A percentile compares a stretch with the other conserved stretches of the same genome.
These are phyloP conservation scores for Pseudozyma hubeiensis DNA, from an alignment of 1,284 basidiomycete species.

Conservation along the genomic window DNA sequence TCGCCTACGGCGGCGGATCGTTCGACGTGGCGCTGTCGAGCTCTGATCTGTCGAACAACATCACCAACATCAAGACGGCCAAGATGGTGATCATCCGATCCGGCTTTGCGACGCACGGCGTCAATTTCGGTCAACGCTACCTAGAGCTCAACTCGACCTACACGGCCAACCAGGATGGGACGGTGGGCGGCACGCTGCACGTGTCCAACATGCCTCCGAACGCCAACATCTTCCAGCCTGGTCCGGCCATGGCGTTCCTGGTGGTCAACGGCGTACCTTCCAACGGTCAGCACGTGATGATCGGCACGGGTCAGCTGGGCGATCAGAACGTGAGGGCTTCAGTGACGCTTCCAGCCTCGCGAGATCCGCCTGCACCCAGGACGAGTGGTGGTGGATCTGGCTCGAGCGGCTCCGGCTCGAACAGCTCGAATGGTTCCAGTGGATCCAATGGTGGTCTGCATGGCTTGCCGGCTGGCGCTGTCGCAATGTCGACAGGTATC, in stretches of 20 bases:
- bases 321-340: constrained; percentile 29
- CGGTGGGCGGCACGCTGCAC: constrained; percentile 80
- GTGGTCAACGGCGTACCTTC: constrained; percentile 78
- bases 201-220: constrained; percentile 67
- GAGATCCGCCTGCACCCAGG: constrained; percentile 33
- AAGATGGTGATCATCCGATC: constrained; percentile 74
- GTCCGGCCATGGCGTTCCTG: constrained; percentile 81
- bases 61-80: constrained; percentile 73
- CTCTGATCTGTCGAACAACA: constrained; percentile 58
- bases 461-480: constrained; percentile 10
- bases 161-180: constrained; percentile 80
- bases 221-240: constrained; percentile 76
- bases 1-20: constrained; percentile 83
- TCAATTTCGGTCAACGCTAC: constrained; percentile 70
- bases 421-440: neutral
- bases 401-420: constrained; percentile 9
- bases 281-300: constrained; percentile 73
- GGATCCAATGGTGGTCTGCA: neutral
- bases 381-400: constrained; percentile 6
- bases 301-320: constrained; percentile 52
- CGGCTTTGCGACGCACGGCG: constrained; percentile 64
- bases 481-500: neutral
- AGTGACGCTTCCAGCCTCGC: constrained; percentile 33
- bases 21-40: constrained; percentile 75
- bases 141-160: constrained; percentile 77